phyloP scores from a whole-genome alignment of 371 early-diverging fungal species.

The Spiromyces aspiralis region DNA sequence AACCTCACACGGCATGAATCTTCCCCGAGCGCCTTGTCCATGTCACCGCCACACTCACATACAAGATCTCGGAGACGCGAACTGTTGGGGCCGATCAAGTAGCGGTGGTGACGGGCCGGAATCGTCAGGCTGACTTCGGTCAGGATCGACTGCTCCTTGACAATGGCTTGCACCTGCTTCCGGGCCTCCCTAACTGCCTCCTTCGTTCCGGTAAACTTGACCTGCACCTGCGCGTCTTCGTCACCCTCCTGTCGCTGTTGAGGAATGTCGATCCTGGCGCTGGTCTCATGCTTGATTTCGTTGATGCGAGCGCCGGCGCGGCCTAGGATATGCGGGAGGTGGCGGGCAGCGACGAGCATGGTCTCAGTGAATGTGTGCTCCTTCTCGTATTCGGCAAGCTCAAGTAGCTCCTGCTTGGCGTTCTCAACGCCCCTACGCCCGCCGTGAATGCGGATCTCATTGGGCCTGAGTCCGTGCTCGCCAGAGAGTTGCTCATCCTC shows the following conservation, averaged over 20 bases:
- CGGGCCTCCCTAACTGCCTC: slow-evolving; percentile 33
- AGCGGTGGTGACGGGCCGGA: slow-evolving; percentile 46
- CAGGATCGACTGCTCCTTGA: slow-evolving; percentile 33
- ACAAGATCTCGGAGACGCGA: slow-evolving; percentile 48
- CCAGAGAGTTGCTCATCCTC: slow-evolving; percentile 30
- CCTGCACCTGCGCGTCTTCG: slow-evolving; percentile 20
- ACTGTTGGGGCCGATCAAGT: slow-evolving; percentile 62
- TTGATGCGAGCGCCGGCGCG: slow-evolving; percentile 44
- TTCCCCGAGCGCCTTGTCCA: slow-evolving; percentile 23
- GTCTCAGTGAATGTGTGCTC: slow-evolving; percentile 40
- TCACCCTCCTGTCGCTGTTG: slow-evolving; percentile 5
- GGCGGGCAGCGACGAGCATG: slow-evolving; percentile 35
- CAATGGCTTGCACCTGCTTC: slow-evolving; percentile 32
- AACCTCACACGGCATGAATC: slow-evolving; percentile 34
- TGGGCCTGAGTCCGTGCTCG: slow-evolving; percentile 11
- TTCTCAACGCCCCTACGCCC: slow-evolving; percentile 52
- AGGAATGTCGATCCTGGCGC: slow-evolving; percentile 47
- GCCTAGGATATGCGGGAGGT: slow-evolving; percentile 57
- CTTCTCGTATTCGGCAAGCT: slow-evolving; percentile 56
- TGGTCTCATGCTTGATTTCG: slow-evolving; percentile 42
- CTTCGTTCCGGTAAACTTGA: slow-evolving; percentile 43
- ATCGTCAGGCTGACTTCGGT: slow-evolving; percentile 34
- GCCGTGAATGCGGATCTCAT: slow-evolving; percentile 55
- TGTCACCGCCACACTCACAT: slow-evolving; percentile 41
- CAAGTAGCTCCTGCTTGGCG: slow-evolving; percentile 58